phyloP scores from a whole-genome alignment of 169 alveolate species.

The Plasmodium billcollinsi region DNA sequence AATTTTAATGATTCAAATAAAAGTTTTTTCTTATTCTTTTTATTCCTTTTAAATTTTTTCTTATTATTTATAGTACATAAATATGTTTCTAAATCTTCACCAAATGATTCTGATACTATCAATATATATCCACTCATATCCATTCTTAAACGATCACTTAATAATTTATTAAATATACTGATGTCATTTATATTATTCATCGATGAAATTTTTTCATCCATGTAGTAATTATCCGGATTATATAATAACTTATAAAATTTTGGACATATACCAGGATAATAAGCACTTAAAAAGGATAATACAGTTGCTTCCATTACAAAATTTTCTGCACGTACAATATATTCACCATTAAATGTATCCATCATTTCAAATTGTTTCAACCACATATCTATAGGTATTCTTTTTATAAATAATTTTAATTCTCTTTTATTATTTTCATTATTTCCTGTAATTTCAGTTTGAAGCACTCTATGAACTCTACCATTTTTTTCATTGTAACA shows the following conservation, averaged over 20 bases:
- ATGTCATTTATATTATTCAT: background rate
- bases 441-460: constrained; percentile 35
- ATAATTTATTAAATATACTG: too few relatives aligned
- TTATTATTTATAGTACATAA: too few relatives aligned
- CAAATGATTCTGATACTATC: too few relatives aligned
- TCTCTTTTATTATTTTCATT: constrained; percentile 36
- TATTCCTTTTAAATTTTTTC: too few relatives aligned
- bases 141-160: too few relatives aligned
- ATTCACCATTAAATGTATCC: constrained; percentile 83
- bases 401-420: constrained; percentile 79
- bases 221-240: constrained; percentile 57
- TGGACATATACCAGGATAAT: constrained; percentile 80
- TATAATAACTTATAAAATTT: constrained; percentile 81
- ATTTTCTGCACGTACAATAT: constrained; percentile 86
- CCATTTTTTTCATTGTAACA: constrained; percentile 78
- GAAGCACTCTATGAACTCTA: constrained; percentile 78
- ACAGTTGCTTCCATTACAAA: constrained; percentile 88
- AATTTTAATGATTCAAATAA: too few relatives aligned
- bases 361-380: constrained; percentile 81
- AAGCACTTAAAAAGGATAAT: constrained; percentile 78
- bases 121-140: too few relatives aligned
- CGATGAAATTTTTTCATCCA: background rate
- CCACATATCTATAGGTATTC: constrained; percentile 85
- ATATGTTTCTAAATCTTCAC: too few relatives aligned
- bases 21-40: too few relatives aligned